Base-by-base conservation (phyloP, 2,329 filamentous ascomycete genomes). In the Aspergillus novoparasiticus region DNA sequence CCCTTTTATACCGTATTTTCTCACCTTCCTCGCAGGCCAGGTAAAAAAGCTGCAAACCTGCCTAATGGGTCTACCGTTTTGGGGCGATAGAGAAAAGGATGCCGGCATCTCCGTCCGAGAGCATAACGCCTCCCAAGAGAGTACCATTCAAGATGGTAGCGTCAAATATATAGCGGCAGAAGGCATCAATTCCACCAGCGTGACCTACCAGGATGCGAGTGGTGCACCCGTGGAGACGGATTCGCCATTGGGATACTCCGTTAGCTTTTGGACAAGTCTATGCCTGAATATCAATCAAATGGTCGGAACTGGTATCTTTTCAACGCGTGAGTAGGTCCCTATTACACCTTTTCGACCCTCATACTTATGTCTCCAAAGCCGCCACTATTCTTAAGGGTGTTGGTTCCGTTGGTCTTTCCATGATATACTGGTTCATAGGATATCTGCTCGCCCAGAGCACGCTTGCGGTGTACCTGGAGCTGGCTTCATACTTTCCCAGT, bases 351-450 rank as follows among this genome's bases (percentile, higher is more conserved):
- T 16, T 34, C n/a, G 19, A 36, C 8, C 9, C 50, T 21, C 2
- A 14, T 54, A 21, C 51, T 54, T 21, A 54, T 21, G 8, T 54
- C 30, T n/a, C 30, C 12, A 9, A 16, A 54, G 51, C 51, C 11
- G 51, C 51, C 21, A 54, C 23, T 23, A 54, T 54, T 1, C 51
- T 54, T 1, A 3, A 54, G 4, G 51, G 51, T n/a, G 51, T 54
- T 36, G 51, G 51, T 6, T 54, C 51, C 21, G 30, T 54, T 9
- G 30, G 51, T 2, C 51, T 54, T 54, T 54, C 51, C 8, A 54
- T 54, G 51, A 36, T 54, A 19, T 54, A 54, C 51, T 54, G 51
- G 51, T 54, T 54, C 5, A 54, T 54, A 36, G 51, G 51, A 34
- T 54, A 54, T 23, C 51, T 54, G 32, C 51, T 54, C 10, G 28